Base-by-base conservation (phyloP, 140 eudicot genomes). In the Senecio squalidus region DNA sequence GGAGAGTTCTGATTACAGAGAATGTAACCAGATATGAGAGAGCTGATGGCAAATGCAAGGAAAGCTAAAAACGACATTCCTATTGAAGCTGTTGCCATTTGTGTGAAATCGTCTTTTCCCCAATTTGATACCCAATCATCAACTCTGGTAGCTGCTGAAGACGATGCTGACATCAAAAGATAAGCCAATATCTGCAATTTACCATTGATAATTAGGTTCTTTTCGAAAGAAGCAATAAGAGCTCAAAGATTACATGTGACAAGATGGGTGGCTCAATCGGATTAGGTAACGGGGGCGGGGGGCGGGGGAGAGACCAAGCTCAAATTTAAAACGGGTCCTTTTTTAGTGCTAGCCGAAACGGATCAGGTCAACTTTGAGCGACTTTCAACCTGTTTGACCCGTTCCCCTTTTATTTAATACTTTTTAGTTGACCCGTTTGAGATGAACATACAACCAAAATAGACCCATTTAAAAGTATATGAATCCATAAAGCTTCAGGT, bases 91-190 rank as follows among this genome's bases (percentile, higher is more conserved):
- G 78, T 78, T 14, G 96, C 96, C 92, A 74, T 81, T 64, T 81
- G 43, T 40, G 98, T 91, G 55, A 91, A 91, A 66, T 82, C 81
- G 9, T 91, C 98, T 70, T 79, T 91, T 24, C 98, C 98, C 98
- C 98, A 91, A 41, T 86, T 86, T 13, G 85, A 67, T 18, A 83
- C 83, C 98, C 98, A 91, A 52, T 86, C 98, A 29, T 66, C 83
- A 1, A 83, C 94, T 74, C 96, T 67, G 1, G 98, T 78, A 48
- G 98, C 98, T 22, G 92, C 82, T 6, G 98, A 75, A 18, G 98
- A 91, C 28, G 98, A 91, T 33, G 98, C 94, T 0, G 98, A 91
- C 57, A 91, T 72, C 55, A 91, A 70, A 11, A 91, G 94, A 72
- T 91, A 91, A 2, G 96, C 92, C 56, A 91, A 41, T 49, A 91